Evolutionary conservation across 2,329 filamentous ascomycete species (phyloP).

Genomic region (Knufia petricola): DNA sequence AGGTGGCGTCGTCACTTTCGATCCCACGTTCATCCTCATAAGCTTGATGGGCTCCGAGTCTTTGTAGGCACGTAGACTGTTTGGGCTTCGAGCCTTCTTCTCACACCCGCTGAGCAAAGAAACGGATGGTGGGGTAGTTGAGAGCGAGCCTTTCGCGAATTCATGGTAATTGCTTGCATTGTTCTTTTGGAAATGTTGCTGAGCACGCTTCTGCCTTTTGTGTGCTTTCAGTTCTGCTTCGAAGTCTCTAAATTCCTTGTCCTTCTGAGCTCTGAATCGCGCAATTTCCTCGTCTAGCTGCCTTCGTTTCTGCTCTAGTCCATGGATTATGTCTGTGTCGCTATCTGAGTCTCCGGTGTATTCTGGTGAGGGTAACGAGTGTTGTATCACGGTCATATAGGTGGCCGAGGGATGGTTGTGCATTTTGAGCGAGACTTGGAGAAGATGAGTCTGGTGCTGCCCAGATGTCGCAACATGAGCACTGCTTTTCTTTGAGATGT

Average conservation of each 20-base stretch:
- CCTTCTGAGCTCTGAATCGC: conserved; percentile 22
- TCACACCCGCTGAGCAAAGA: conserved; percentile 3
- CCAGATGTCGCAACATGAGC: conserved; percentile 8
- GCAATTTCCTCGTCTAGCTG: conserved; percentile 22
- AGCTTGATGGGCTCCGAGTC: conserved; percentile 4
- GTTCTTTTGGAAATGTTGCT: conserved; percentile 8
- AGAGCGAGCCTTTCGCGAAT: conserved; percentile 1
- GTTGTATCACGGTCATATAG: conserved; percentile 6
- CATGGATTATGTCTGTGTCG: conserved; percentile 6
- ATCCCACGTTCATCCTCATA: conserved; percentile 1
- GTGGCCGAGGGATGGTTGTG: conserved; percentile 4
- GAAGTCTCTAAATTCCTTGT: conserved; percentile 24
- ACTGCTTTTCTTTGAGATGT: not conserved
- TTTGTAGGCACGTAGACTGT: not conserved
- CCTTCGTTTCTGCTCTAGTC: conserved; percentile 20
- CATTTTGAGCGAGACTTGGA: conserved; percentile 9
- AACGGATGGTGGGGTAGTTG: not conserved
- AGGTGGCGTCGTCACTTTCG: conserved; percentile 10
- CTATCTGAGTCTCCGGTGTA: conserved; percentile 7
- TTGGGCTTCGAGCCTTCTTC: not conserved
- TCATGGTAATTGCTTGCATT: conserved; percentile 5
- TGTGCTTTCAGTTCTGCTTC: conserved; percentile 17
- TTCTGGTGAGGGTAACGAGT: conserved; percentile 7
- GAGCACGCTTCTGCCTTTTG: conserved; percentile 8
- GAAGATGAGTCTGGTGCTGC: conserved; percentile 4